Evolutionary conservation across 331 rosid genomes (phyloP).

Genomic region (Quercus tomentella): DNA sequence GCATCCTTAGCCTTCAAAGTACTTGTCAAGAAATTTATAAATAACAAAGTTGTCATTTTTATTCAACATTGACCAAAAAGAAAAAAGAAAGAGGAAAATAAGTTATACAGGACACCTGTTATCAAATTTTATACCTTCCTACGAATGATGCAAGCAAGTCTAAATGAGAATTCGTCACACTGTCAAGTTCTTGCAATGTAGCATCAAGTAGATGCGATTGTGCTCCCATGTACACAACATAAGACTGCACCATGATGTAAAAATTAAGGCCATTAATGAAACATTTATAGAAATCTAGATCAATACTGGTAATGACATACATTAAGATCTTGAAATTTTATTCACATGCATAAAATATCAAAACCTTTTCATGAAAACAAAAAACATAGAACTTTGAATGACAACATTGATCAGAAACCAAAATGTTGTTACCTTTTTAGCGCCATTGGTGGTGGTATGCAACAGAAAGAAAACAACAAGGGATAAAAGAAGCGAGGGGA

Average conservation of each 20-base stretch:
- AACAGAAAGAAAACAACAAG: constrained; percentile 16
- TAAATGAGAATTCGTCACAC: constrained; percentile 24
- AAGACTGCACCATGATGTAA: constrained; percentile 29
- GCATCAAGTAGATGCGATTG: constrained; percentile 14
- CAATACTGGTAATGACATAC: not conserved
- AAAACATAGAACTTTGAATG: too few relatives aligned
- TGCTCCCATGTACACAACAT: constrained; percentile 49
- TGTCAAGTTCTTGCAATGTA: not conserved
- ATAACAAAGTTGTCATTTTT: not conserved
- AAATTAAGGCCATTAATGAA: not conserved
- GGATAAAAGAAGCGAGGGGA: constrained; percentile 14
- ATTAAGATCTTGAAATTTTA: not conserved
- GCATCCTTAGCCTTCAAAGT: constrained; percentile 25
- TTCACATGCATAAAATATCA: not conserved
- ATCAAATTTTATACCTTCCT: constrained; percentile 29
- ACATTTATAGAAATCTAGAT: not conserved
- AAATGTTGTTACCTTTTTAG: constrained; percentile 18
- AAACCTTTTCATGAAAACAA: not conserved
- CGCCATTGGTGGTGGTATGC: constrained; percentile 7
- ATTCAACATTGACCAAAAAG: not conserved
- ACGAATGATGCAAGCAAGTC: constrained; percentile 21
- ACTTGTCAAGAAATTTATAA: constrained; percentile 9
- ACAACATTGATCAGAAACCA: not conserved
- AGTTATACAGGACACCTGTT: not conserved
- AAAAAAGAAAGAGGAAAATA: not conserved